A percentile compares a stretch with the other conserved stretches of the same genome.
Evolutionary conservation across 768 basidiomycete species (phyloP).

Genomic region (Lentinula sp.): DNA sequence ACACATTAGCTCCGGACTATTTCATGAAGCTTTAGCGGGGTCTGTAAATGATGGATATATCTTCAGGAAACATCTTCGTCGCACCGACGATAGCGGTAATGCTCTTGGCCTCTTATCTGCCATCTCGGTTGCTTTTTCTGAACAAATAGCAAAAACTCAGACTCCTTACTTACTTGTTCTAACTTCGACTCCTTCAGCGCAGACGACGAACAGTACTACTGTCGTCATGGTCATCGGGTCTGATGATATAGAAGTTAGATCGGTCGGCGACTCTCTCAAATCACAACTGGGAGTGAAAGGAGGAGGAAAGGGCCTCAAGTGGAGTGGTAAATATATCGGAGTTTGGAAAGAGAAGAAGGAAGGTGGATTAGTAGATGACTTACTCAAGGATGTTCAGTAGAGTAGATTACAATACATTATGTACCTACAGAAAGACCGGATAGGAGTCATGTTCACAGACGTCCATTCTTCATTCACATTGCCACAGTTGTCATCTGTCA

Average conservation of each 20-base stretch:
- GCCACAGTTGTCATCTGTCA: too few species aligned
- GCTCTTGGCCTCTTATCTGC: slow-evolving; percentile 55
- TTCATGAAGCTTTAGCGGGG: slow-evolving; percentile 25
- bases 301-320: slow-evolving; percentile 68
- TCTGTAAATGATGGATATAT: slow-evolving; percentile 14
- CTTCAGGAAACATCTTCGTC: slow-evolving; percentile 47
- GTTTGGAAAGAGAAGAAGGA: slow-evolving; percentile 53
- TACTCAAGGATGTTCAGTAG: slow-evolving; percentile 20
- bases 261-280: slow-evolving; percentile 51
- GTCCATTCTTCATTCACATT: too few species aligned
- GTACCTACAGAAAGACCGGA: too few species aligned
- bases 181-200: slow-evolving; percentile 58
- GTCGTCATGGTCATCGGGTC: slow-evolving; percentile 58
- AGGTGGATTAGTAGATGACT: slow-evolving; percentile 27
- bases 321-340: slow-evolving; percentile 71
- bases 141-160: slow-evolving; percentile 14
- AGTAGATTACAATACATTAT: background rate
- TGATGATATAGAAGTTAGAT: slow-evolving; percentile 55
- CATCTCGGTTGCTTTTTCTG: slow-evolving; percentile 42
- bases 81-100: slow-evolving; percentile 56
- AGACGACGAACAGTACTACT: slow-evolving; percentile 39
- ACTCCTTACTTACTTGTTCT: slow-evolving; percentile 43
- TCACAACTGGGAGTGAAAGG: slow-evolving; percentile 60
- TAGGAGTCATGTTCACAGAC: too few species aligned
- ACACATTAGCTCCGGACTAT: slow-evolving; percentile 35